Percentiles rank a stretch among this genome's conserved stretches.
phyloP scores from a whole-genome alignment of 2,329 filamentous ascomycete species.

The Nothophaeocryptopus gaeumannii region DNA sequence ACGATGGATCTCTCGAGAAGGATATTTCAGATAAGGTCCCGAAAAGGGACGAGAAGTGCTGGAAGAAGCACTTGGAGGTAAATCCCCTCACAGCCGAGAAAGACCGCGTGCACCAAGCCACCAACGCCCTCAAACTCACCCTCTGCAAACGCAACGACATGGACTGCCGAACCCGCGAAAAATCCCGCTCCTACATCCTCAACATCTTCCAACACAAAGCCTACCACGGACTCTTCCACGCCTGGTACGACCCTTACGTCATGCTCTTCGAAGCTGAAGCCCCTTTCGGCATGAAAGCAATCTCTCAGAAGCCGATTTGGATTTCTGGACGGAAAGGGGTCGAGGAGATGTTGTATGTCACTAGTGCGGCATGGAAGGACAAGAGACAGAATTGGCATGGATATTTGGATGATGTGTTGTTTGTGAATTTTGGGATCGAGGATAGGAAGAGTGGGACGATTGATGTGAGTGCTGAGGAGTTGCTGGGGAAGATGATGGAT shows the following conservation, averaged over 20 bases:
- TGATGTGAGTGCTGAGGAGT: constrained; percentile 51
- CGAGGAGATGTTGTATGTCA: constrained; percentile 59
- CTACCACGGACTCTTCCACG: constrained; percentile 46
- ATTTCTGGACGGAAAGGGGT: constrained; percentile 49
- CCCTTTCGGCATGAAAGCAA: constrained; percentile 52
- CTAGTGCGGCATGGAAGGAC: constrained; percentile 56
- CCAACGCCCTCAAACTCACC: constrained; percentile 57
- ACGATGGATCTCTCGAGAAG: constrained; percentile 37
- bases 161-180: constrained; percentile 41
- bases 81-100: background rate
- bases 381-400: constrained; percentile 53
- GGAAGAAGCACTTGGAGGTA: background rate
- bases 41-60: constrained; percentile 20
- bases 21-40: constrained; percentile 47
- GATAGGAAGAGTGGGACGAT: constrained; percentile 50
- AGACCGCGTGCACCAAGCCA: constrained; percentile 57
- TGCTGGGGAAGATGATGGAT: constrained; percentile 43
- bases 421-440: constrained; percentile 58
- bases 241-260: constrained; percentile 56
- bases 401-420: constrained; percentile 55
- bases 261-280: constrained; percentile 50
- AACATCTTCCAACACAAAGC: constrained; percentile 57
- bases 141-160: constrained; percentile 51
- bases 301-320: constrained; percentile 55
- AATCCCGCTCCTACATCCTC: constrained; percentile 54